Conservation (phyloP, 2,329 filamentous ascomycete species). For the Cladosporium sphaerospermum region DNA sequence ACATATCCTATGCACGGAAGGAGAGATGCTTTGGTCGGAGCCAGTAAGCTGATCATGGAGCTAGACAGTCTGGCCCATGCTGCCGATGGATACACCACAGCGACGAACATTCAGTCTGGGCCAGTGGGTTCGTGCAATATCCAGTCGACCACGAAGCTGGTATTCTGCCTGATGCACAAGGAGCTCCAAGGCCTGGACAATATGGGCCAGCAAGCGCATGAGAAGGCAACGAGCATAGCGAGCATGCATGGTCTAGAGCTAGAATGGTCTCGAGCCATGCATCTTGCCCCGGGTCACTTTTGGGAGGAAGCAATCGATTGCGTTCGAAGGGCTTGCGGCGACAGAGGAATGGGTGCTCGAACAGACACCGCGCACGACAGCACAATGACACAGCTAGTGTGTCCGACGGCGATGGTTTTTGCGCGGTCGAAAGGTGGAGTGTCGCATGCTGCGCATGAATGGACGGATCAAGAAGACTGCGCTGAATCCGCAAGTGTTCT, state of each 20-base stretch:
- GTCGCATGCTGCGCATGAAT: conserved; percentile 22
- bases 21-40: conserved; percentile 22
- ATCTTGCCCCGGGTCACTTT: conserved; percentile 14
- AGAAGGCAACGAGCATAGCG: background rate
- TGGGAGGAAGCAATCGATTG: conserved; percentile 19
- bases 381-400: conserved; percentile 23
- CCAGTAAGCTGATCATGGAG: conserved; percentile 20
- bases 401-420: conserved; percentile 31
- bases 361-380: conserved; percentile 26
- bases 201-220: conserved; percentile 22
- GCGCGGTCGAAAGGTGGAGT: conserved; percentile 24
- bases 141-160: conserved; percentile 21
- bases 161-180: conserved; percentile 27
- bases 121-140: conserved; percentile 26
- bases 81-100: conserved; percentile 23
- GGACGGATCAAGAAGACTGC: conserved; percentile 22
- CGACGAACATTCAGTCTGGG: conserved; percentile 23
- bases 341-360: conserved; percentile 18
- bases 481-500: conserved; percentile 21
- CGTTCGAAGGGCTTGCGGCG: conserved; percentile 21
- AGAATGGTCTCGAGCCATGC: conserved; percentile 18
- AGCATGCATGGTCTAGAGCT: background rate
- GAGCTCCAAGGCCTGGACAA: conserved; percentile 16
- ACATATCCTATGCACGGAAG: conserved; percentile 26
- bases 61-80: conserved; percentile 20